A percentile compares a stretch with the other conserved stretches of the same genome.
Evolutionary conservation across 129 eudicot genomes (phyloP).

Genomic region (Kitagawia praeruptora): DNA sequence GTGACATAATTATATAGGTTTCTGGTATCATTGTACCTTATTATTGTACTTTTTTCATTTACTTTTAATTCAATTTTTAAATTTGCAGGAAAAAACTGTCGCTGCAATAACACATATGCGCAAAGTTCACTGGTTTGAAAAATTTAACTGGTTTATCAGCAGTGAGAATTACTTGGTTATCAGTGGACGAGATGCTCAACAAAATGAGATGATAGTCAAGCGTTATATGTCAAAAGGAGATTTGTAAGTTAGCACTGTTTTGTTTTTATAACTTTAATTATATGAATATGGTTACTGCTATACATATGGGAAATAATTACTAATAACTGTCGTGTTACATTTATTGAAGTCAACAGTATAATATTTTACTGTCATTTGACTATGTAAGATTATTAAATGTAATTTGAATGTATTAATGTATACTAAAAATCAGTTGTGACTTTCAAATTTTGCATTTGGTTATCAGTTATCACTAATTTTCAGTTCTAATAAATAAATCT

Average conservation of each 20-base stretch:
- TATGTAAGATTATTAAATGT: not conserved
- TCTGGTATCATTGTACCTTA: not conserved
- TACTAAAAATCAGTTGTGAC: not conserved
- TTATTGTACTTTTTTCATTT: not conserved
- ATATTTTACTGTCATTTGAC: not conserved
- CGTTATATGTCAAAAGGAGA: constrained; percentile 98
- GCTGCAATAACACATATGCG: constrained; percentile 93
- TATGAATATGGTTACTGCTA: no score
- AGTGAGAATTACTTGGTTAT: constrained; percentile 92
- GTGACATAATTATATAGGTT: not conserved
- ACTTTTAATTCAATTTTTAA: not conserved
- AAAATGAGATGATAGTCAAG: constrained; percentile 97
- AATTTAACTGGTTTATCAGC: constrained; percentile 96
- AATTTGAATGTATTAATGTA: not conserved
- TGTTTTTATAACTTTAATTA: not conserved
- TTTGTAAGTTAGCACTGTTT: constrained; percentile 49
- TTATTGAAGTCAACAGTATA: not conserved
- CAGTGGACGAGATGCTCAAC: constrained; percentile 99
- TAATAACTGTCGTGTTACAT: not conserved
- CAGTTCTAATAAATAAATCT: not conserved
- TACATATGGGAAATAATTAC: no score
- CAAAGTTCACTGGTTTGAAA: constrained; percentile 99
- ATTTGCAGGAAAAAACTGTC: constrained; percentile 77
- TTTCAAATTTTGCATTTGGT: not conserved
- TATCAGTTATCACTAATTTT: not conserved